Evolutionary conservation across 192 early-diverging fungal species (phyloP).

Genomic region (Coemansia sp.): DNA sequence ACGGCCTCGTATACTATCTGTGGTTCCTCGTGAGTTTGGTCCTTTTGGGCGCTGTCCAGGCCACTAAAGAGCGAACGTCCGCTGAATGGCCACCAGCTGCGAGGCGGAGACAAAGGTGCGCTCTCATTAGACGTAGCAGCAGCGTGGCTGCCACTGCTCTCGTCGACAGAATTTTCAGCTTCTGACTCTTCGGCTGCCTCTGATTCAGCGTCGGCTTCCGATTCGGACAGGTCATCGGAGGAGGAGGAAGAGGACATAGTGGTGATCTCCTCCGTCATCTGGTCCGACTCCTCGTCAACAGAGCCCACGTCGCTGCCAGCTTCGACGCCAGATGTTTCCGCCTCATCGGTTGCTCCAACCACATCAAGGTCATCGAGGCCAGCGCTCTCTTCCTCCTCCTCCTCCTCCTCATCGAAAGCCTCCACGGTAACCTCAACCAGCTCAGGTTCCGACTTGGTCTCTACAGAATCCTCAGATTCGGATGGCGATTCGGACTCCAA

Average conservation of each 20-base stretch:
- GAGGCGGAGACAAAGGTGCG: conserved; percentile 4
- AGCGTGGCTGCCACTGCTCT: neutral
- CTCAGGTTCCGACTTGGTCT: conserved; percentile 10
- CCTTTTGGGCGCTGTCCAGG: conserved; percentile 4
- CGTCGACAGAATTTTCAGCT: neutral
- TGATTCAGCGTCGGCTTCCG: neutral
- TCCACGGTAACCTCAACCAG: neutral
- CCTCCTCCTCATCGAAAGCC: conserved; percentile 3
- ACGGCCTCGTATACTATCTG: neutral
- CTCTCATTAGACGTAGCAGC: neutral
- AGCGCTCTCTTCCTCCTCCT: neutral
- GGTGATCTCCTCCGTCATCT: conserved; percentile 31
- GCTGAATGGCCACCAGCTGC: conserved; percentile 42
- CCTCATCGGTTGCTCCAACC: neutral
- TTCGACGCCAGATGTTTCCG: neutral
- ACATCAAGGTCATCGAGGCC: neutral
- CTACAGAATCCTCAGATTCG: conserved; percentile 10
- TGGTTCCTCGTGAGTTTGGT: neutral
- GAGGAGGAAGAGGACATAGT: conserved; percentile 14
- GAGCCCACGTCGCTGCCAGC: neutral
- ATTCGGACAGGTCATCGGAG: conserved; percentile 2
- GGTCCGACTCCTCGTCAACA: conserved; percentile 24
- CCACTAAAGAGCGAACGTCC: conserved; percentile 19
- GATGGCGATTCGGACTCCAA: neutral
- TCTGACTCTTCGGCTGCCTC: conserved; percentile 2